phyloP scores from a whole-genome alignment of 2,329 filamentous ascomycete genomes.

The Ophiostoma perfectum region DNA sequence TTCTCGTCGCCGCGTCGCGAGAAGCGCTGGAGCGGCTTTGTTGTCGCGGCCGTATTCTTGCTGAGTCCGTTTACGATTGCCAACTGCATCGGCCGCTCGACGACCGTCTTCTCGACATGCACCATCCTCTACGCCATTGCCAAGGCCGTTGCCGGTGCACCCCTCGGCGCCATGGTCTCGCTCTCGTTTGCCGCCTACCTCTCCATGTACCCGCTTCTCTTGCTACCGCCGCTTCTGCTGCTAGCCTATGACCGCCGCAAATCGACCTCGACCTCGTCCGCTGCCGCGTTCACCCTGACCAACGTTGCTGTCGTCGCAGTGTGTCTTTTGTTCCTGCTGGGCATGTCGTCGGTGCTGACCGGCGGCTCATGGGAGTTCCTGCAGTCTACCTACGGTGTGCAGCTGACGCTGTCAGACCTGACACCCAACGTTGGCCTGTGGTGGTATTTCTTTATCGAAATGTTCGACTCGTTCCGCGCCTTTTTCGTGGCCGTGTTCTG shows the following conservation, averaged over 20 bases:
- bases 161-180: slow-evolving; percentile 72
- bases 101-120: slow-evolving; percentile 80
- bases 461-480: slow-evolving; percentile 95
- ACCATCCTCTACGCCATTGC: slow-evolving; percentile 80
- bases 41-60: slow-evolving; percentile 80
- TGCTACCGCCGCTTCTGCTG: slow-evolving; percentile 75
- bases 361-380: slow-evolving; percentile 82
- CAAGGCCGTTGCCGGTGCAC: slow-evolving; percentile 69
- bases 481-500: slow-evolving; percentile 99
- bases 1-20: slow-evolving; percentile 75
- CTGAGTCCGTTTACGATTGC: slow-evolving; percentile 94
- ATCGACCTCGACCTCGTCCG: slow-evolving; percentile 31
- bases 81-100: slow-evolving; percentile 84
- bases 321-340: slow-evolving; percentile 58
- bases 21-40: slow-evolving; percentile 66
- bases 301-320: slow-evolving; percentile 49
- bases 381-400: slow-evolving; percentile 83
- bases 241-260: slow-evolving; percentile 66
- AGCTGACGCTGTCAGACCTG: slow-evolving; percentile 82
- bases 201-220: slow-evolving; percentile 82
- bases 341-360: slow-evolving; percentile 67
- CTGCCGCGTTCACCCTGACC: slow-evolving; percentile 47
- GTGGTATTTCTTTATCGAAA: slow-evolving; percentile 99
- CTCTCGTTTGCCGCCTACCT: slow-evolving; percentile 84
- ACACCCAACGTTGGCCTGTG: slow-evolving; percentile 93